These are phyloP conservation scores for Lupinus albus DNA, from an alignment of 306 rosid species.

Conservation along the genomic window DNA sequence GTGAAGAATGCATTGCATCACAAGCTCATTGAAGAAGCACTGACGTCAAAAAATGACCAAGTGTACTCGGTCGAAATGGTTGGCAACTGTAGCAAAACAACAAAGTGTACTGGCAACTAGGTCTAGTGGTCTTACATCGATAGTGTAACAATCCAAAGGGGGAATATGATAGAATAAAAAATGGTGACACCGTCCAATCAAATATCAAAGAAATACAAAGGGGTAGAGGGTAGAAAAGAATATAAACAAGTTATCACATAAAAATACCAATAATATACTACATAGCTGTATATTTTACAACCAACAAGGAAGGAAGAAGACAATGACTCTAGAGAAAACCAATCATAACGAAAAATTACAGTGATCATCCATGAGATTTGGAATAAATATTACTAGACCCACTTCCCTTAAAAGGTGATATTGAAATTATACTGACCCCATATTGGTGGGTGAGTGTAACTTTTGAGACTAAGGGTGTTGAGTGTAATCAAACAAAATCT, in stretches of 20 bases:
- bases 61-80: background rate
- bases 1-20: background rate
- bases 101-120: background rate
- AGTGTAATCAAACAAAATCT: too few relatives aligned
- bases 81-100: background rate
- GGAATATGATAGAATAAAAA: constrained; percentile 3
- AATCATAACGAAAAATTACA: too few relatives aligned
- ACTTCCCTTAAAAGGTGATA: too few relatives aligned
- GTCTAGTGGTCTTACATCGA: background rate
- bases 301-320: background rate
- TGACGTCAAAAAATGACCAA: background rate
- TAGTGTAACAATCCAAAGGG: background rate
- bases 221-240: background rate
- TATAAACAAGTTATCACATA: background rate
- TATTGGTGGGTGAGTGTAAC: too few relatives aligned
- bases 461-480: too few relatives aligned
- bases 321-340: background rate
- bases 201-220: background rate
- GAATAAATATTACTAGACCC: too few relatives aligned
- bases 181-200: background rate
- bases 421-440: too few relatives aligned
- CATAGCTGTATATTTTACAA: background rate
- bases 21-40: background rate
- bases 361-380: too few relatives aligned
- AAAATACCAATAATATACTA: background rate